Base-by-base conservation (phyloP, 495 filamentous ascomycete species). In the Lindgomyces ingoldianus region DNA sequence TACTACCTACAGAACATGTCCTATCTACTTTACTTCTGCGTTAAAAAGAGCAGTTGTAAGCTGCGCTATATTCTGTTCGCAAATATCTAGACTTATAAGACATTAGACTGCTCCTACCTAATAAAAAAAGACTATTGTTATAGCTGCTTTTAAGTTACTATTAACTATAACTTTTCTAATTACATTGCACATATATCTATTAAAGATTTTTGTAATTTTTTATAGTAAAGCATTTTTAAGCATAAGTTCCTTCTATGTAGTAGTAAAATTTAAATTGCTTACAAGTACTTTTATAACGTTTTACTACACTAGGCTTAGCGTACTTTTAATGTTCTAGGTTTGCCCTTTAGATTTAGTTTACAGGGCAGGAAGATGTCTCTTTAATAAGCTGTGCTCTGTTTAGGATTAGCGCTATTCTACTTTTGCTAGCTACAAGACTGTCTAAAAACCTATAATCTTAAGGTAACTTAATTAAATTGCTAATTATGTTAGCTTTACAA, bases 51-150 rank as follows among this genome's bases (percentile, higher is more conserved):
- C 24, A 9, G 8, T 52, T 22, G 48, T 22, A 24, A 52, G 48
- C 18, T 24, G 25, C 24, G 16, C 6, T 52, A 52, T 29, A 29
- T 52, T 9, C 48, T 18, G 48, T 27, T 52, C 48, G 48, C 48
- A 52, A 52, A 52, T 29, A 52, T 52, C 48, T 18, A 52, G 22
- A 24, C 48, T 52, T 22, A 52, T 52, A 29, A 52, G 48, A 29
- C 48, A 52, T 24, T 52, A 8, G 22, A 52, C 48, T 52, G 22
- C 8, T 52, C 48, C 48, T 25, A 16, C 48, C 48, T 22, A 52
- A 27, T 22, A 8, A 52, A 22, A 22, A 27, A 52, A 52, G 22
- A 52, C 48, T 22, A 52, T 52, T 9, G 48, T 52, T 29, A 52
- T 24, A 18, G 48, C 48, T 9, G 12, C 48, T 52, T 52, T 52